These are phyloP conservation scores for Colletotrichum truncatum DNA, from an alignment of 2,329 filamentous ascomycete species.

Conservation along the genomic window DNA sequence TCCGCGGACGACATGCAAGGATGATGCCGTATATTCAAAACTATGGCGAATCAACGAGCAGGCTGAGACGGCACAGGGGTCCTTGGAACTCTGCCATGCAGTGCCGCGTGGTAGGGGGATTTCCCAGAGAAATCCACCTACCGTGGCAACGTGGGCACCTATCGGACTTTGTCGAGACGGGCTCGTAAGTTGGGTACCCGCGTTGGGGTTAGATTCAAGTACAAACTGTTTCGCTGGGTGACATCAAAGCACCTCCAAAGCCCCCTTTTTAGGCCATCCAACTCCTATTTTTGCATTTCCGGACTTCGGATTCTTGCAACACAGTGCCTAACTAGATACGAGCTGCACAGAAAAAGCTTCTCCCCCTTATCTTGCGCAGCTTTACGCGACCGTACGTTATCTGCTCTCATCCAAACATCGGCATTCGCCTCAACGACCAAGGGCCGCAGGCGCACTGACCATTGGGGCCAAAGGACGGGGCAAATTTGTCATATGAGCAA, in stretches of 20 bases:
- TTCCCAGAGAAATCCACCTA: neutral
- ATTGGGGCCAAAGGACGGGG: neutral
- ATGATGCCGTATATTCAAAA: conserved; percentile 22
- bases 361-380: neutral
- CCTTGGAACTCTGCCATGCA: conserved; percentile 6
- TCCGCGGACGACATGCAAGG: conserved; percentile 5
- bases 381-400: neutral
- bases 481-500: conserved; percentile 3
- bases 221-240: conserved; percentile 22
- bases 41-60: conserved; percentile 27
- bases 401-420: conserved; percentile 18
- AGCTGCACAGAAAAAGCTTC: neutral
- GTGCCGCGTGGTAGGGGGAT: neutral
- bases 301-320: neutral
- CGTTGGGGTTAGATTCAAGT: neutral
- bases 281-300: conserved; percentile 20
- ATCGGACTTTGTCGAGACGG: neutral
- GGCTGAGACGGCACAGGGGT: conserved; percentile 21
- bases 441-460: conserved; percentile 11
- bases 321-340: neutral
- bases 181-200: conserved; percentile 1
- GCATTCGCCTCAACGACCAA: conserved; percentile 10
- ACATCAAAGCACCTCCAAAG: conserved; percentile 19
- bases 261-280: neutral
- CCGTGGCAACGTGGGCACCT: conserved; percentile 1